Percentiles rank a stretch among this genome's conserved stretches.
phyloP scores from a whole-genome alignment of 352 stramenopile genomes.

The Pythium phragmiticola region DNA sequence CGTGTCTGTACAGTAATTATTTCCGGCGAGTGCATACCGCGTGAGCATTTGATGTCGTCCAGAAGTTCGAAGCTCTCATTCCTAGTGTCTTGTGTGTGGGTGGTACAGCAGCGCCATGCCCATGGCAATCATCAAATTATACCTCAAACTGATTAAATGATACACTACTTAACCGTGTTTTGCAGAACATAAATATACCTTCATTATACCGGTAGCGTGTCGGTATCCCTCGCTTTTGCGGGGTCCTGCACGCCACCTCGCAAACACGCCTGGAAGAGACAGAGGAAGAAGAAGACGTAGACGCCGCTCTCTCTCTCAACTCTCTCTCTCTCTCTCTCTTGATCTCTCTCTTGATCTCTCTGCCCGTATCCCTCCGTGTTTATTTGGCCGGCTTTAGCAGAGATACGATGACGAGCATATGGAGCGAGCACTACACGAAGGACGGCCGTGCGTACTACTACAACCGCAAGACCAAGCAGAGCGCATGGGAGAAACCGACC shows the following conservation, averaged over 20 bases:
- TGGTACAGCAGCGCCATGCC: no score
- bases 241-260: neutral
- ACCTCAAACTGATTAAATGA: slow-evolving; percentile 2
- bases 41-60: neutral
- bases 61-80: no score
- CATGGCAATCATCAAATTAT: neutral
- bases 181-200: neutral
- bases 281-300: neutral
- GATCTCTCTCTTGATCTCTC: neutral
- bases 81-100: no score
- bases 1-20: slow-evolving; percentile 8
- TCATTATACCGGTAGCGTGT: slow-evolving; percentile 3
- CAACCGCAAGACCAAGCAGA: slow-evolving; percentile 86
- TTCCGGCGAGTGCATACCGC: neutral
- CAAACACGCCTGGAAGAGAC: neutral
- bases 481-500: slow-evolving; percentile 79
- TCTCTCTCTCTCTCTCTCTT: neutral
- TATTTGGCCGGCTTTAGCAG: neutral
- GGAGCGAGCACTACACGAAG: slow-evolving; percentile 86
- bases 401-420: slow-evolving; percentile 34
- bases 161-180: neutral
- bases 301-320: neutral
- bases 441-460: slow-evolving; percentile 88
- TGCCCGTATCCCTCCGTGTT: neutral
- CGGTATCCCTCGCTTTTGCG: slow-evolving; percentile 17